Percentiles rank a stretch among this genome's conserved stretches.
These are phyloP conservation scores for Calonectria hawksworthii DNA, from an alignment of 2,329 filamentous ascomycete species.

Conservation along the genomic window DNA sequence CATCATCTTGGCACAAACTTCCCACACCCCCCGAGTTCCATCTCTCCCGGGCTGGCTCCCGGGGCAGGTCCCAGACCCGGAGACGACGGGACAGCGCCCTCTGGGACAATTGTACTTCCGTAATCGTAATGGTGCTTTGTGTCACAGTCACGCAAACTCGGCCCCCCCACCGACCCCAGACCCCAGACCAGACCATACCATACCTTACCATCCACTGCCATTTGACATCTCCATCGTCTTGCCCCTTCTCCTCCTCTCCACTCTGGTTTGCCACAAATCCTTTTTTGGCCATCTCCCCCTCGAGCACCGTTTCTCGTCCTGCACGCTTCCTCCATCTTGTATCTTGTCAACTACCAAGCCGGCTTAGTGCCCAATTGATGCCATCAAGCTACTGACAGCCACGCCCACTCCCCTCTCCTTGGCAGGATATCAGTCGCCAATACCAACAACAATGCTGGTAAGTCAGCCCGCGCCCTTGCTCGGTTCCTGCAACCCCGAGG, in stretches of 20 bases:
- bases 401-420: not conserved
- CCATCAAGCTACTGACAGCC: not conserved
- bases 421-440: not conserved
- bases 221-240: slow-evolving; percentile 14
- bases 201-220: slow-evolving; percentile 16
- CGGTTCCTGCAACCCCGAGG: slow-evolving; percentile 35
- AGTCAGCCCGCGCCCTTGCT: slow-evolving; percentile 21
- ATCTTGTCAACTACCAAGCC: not conserved
- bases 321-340: not conserved
- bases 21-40: slow-evolving; percentile 18
- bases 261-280: slow-evolving; percentile 16
- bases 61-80: not conserved
- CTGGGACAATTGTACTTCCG: slow-evolving; percentile 1
- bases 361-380: slow-evolving; percentile 4
- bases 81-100: not conserved
- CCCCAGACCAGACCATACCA: slow-evolving; percentile 20
- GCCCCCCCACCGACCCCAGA: not conserved
- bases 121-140: slow-evolving; percentile 14
- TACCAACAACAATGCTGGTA: slow-evolving; percentile 18
- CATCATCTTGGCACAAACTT: not conserved
- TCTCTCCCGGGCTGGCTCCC: slow-evolving; percentile 3
- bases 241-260: slow-evolving; percentile 18
- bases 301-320: not conserved
- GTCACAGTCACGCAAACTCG: slow-evolving; percentile 15
- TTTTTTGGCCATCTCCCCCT: not conserved